Conservation (phyloP, 768 basidiomycete species). For the Pleurotus pulmonarius region DNA sequence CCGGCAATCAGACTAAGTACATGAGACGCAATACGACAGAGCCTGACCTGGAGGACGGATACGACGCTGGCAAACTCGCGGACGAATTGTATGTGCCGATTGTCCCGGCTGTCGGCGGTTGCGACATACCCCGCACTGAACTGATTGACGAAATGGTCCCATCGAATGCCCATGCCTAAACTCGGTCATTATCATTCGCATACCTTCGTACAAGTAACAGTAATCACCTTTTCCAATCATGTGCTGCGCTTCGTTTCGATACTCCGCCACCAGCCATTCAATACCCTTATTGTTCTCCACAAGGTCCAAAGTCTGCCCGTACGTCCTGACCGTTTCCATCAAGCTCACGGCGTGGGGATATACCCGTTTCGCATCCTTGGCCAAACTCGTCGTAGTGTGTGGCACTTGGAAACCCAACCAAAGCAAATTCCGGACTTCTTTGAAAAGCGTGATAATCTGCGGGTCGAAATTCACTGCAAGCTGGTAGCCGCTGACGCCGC, state of each 20-base stretch:
- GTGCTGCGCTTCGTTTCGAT: slow-evolving; percentile 87
- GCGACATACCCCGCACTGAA: slow-evolving; percentile 83
- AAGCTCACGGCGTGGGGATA: slow-evolving; percentile 97
- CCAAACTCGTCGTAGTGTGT: slow-evolving; percentile 92
- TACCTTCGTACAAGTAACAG: background rate
- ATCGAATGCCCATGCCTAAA: slow-evolving; percentile 89
- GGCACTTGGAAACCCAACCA: slow-evolving; percentile 97
- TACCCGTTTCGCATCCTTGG: slow-evolving; percentile 97
- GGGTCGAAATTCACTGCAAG: slow-evolving; percentile 97
- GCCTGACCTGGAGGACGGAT: slow-evolving; percentile 75
- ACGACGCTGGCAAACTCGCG: slow-evolving; percentile 93
- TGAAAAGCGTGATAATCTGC: slow-evolving; percentile 97
- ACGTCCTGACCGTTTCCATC: slow-evolving; percentile 99
- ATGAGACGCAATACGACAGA: slow-evolving; percentile 2
- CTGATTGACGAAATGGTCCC: slow-evolving; percentile 96
- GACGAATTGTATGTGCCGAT: slow-evolving; percentile 89
- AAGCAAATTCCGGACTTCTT: slow-evolving; percentile 92
- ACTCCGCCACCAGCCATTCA: slow-evolving; percentile 92
- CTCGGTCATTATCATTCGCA: background rate
- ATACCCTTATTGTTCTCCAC: slow-evolving; percentile 90
- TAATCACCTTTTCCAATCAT: slow-evolving; percentile 85
- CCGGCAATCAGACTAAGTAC: background rate
- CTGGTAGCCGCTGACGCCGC: slow-evolving; percentile 62
- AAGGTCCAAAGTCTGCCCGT: slow-evolving; percentile 91
- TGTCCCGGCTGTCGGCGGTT: slow-evolving; percentile 74